phyloP scores from a whole-genome alignment of 805 yeast genomes.

The fission yeast (Schizosaccharomyces pombe) region DNA sequence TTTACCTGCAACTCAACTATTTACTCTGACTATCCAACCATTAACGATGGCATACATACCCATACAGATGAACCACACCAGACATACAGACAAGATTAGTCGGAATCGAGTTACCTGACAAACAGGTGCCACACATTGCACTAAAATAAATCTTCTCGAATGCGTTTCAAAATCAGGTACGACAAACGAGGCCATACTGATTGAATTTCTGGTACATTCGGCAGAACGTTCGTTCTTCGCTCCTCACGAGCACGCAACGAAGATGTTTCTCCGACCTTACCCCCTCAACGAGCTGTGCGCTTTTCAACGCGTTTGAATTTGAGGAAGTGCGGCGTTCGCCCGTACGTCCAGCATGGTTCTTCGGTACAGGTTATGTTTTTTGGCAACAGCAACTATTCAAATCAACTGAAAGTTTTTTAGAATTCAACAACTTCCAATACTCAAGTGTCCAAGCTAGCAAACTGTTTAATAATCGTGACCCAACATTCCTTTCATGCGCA shows the following conservation, averaged over 20 bases:
- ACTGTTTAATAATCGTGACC: too few species aligned
- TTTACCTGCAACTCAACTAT: too few species aligned
- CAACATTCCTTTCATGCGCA: too few species aligned
- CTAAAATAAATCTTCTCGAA: conserved; percentile 2
- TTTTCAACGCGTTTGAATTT: neutral
- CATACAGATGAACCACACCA: neutral
- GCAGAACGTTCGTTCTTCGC: conserved; percentile 1
- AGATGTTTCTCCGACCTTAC: conserved; percentile 4
- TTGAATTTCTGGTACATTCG: conserved; percentile 3
- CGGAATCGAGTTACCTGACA: conserved; percentile 2
- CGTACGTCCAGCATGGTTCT: conserved; percentile 4
- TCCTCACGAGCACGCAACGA: conserved; percentile 4
- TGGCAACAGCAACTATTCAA: too few species aligned
- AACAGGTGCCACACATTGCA: conserved; percentile 3
- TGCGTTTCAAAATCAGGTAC: neutral
- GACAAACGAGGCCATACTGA: neutral
- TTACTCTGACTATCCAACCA: too few species aligned
- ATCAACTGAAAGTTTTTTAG: too few species aligned
- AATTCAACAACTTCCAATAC: too few species aligned
- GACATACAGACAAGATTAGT: conserved; percentile 3
- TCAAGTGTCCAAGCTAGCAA: too few species aligned
- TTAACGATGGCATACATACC: too few species aligned
- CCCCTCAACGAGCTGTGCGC: neutral
- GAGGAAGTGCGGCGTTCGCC: conserved; percentile 4
- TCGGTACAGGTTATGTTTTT: neutral